Base-by-base conservation (phyloP, 192 early-diverging fungal genomes). In the Coemansia sp. region DNA sequence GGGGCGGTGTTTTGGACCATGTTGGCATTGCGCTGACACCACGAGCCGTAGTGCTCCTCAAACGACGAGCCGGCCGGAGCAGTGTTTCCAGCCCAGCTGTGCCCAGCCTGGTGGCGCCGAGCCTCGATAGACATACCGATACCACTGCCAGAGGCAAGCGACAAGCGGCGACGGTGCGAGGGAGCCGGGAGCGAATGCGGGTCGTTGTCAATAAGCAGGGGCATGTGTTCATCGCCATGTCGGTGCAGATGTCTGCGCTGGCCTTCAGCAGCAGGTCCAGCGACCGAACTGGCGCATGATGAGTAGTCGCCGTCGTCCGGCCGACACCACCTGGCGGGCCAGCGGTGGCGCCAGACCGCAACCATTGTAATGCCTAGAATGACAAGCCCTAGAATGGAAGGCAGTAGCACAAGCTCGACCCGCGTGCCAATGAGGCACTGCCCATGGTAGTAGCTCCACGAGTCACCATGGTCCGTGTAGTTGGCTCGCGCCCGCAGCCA, bases 161-260 rank as follows among this genome's bases (percentile, higher is more conserved):
- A 50, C 14, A 24, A 22, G 26, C 46, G 46, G 15, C 46, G 46
- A 27, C 24, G 46, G 46, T 50, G 46, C 12, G 26, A 12, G 24
- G 46, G 12, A 24, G 46, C 29, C n/a, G 56, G 44, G 12, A 58
- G 58, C 10, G 66, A 68, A 22, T 26, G 58, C 1, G 77, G 77
- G 21, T 80, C 77, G 21, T 74, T 80, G 65, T 80, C 77, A 18
- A 80, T 74, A 2, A 80, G 72, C 43, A 80, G 48, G 41, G 77
- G 77, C 41, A 48, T 61, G 41, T 65, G 66, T 19, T 79, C 76
- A 29, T 61, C 56, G 6, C 29, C 27, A 15, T 50, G 48, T 29
- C 33, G 37, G 15, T 62, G 58, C 33, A 57, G 34, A 22, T 46
- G 60, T 17, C 40, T 46, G 46, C 57, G 41, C 33, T 24, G 21